Evolutionary conservation across 1,284 basidiomycete genomes (phyloP), one percentile per base, ranked within the genome.

Genomic region (Cryptococcus sp.): DNA sequence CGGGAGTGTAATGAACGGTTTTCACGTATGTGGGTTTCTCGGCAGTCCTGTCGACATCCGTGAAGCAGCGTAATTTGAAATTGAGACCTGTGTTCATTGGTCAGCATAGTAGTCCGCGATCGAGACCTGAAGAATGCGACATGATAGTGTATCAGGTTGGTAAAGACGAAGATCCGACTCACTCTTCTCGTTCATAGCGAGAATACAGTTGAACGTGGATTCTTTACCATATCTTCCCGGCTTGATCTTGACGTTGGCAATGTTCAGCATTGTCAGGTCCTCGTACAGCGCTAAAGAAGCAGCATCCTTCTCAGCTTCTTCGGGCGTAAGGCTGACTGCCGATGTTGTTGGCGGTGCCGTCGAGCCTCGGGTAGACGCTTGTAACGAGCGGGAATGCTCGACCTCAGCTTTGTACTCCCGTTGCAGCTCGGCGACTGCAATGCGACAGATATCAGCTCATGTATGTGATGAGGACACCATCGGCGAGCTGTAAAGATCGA

Each of bases 371-470:
- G 50, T 41, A 7, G 59, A 58, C 16, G 64, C 56, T 49, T 73
- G 72, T 2, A 77, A 58, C 22, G 63, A 61, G 19, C 68, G 68
- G 10, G 74, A 72, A 38, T 73, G 67, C 26, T 66, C 63, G 20
- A 74, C 66, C 59, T 79, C 77, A 13, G 66, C 65, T 41, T 75
- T 66, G 52, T 70, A 70, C 29, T 77, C 74, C n/a, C 65, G 63
- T 54, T 74, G 67, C 16, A 75, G 46, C 25, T 62, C 57, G 1
- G 58, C 50, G 29, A 69, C 74, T 76, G 56, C 0, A n/a, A 11
- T 48, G 41, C 19, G 37, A 3, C 34, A 39, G 44, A n/a, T 7
- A 55, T 55, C 19, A 39, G 23, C 50, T 23, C 8, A 29, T 20
- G 43, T 3, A 56, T n/a, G n/a, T 29, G 11, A 44, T 8, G 41